Conservation (phyloP, 2,329 filamentous ascomycete species). For the Xylariaceae sp. region DNA sequence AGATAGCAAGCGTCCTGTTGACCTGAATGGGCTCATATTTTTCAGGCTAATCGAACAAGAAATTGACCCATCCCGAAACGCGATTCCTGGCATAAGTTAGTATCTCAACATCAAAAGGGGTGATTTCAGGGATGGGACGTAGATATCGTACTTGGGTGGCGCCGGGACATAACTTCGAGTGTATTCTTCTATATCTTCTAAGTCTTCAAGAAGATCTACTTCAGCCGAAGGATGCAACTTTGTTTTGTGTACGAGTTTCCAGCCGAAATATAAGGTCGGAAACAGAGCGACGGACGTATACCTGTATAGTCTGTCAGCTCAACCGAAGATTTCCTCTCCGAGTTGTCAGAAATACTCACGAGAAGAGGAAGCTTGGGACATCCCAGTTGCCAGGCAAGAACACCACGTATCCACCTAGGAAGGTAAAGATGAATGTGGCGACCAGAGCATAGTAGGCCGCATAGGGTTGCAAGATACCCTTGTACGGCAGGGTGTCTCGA, state of each 20-base stretch:
- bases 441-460: constrained; percentile 61
- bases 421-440: constrained; percentile 63
- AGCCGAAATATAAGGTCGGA: constrained; percentile 62
- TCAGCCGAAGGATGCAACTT: constrained; percentile 51
- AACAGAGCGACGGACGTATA: constrained; percentile 72
- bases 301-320: constrained; percentile 25
- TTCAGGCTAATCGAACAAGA: constrained; percentile 20
- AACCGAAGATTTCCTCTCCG: neutral
- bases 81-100: constrained; percentile 19
- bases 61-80: constrained; percentile 26
- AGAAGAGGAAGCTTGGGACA: constrained; percentile 66
- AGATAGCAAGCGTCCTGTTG: neutral
- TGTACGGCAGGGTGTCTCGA: constrained; percentile 64
- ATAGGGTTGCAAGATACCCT: constrained; percentile 64
- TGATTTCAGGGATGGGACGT: too few relatives aligned
- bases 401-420: constrained; percentile 70
- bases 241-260: constrained; percentile 65
- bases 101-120: neutral
- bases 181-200: constrained; percentile 65
- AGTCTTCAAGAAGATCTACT: constrained; percentile 57
- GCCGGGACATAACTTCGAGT: constrained; percentile 52
- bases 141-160: constrained; percentile 45
- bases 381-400: constrained; percentile 67
- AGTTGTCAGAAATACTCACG: constrained; percentile 38
- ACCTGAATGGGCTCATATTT: neutral